Base-by-base conservation (phyloP, 805 yeast species). In the Yamadazyma tumulicola region DNA sequence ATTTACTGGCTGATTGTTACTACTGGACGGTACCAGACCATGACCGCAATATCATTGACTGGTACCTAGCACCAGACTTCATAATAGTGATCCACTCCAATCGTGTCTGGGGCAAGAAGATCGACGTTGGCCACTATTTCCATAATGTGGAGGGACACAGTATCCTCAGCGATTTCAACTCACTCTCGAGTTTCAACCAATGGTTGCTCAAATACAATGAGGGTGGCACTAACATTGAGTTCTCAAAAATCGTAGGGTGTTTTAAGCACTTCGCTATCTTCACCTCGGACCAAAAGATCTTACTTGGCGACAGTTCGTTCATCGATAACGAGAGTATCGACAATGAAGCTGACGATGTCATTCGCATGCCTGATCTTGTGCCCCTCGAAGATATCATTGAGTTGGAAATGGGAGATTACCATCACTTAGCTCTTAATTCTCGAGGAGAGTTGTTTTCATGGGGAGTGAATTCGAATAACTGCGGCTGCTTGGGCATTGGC, bases 401-500 rank as follows among this genome's bases (percentile, higher is more conserved):
- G 3, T 59, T 83, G 1, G 78, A 75, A 0, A 72, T 79, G 34
- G 94, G 91, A 1, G 93, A 85, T 52, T 77, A 81, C 48, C 94
- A 85, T 51, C 65, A 53, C 19, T 47, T 84, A 29, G 91, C 85
- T 0, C 57, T 84, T n/a, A 64, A 78, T 3, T 61, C 63, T 29
- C 59, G 64, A 12, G 93, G 93, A 0, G 64, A 72, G 3, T 42
- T 81, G 12, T 67, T 67, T 39, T 59, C 79, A 4, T 83, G 89
- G 91, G 93, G 93, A 0, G 34, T 67, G 10, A 91, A 84, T 48
- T 67, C 79, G 6, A 60, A 62, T 22, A 39, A 49, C 4, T 79
- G 85, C 52, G 93, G 93, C 6, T 79, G 85, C 47, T 51, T 84
- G n/a, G 93, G 93, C 0, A 46, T 82, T 3, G 91, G 67, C 3